These are phyloP conservation scores for Tuber magnatum DNA, from an alignment of 495 filamentous ascomycete species.

Conservation along the genomic window DNA sequence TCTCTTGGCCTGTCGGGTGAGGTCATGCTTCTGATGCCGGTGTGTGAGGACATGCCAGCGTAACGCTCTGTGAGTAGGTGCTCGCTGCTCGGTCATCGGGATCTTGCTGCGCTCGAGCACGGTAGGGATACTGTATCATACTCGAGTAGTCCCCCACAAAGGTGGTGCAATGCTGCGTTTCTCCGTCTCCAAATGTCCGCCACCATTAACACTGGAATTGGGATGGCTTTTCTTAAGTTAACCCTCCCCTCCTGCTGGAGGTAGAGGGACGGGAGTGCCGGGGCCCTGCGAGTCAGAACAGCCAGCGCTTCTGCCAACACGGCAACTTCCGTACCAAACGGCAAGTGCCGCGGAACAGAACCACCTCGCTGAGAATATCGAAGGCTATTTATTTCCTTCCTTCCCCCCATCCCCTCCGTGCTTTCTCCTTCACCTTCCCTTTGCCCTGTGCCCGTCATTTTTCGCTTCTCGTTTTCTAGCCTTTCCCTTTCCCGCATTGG, in stretches of 20 bases:
- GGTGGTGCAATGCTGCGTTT: neutral
- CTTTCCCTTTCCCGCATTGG: neutral
- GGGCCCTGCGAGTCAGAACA: neutral
- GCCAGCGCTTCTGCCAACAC: neutral
- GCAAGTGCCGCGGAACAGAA: slow-evolving; percentile 3
- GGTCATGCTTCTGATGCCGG: neutral
- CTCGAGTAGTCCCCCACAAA: no score
- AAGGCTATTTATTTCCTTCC: slow-evolving; percentile 5
- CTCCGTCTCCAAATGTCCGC: neutral
- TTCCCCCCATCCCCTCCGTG: neutral
- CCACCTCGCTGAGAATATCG: slow-evolving; percentile 11
- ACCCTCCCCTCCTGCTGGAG: no score
- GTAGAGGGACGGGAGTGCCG: neutral
- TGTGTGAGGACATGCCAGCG: neutral
- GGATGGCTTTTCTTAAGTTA: no score
- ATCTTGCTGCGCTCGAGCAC: neutral
- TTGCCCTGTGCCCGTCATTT: neutral
- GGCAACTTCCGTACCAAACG: slow-evolving; percentile 18
- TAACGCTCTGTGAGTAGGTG: neutral
- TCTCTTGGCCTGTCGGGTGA: neutral
- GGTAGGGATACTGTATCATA: neutral
- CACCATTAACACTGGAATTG: neutral
- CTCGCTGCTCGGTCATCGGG: no score
- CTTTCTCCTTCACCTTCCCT: neutral
- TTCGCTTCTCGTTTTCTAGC: neutral